These are phyloP conservation scores for Scedosporium dehoogii DNA, from an alignment of 2,329 filamentous ascomycete genomes.

Conservation along the genomic window DNA sequence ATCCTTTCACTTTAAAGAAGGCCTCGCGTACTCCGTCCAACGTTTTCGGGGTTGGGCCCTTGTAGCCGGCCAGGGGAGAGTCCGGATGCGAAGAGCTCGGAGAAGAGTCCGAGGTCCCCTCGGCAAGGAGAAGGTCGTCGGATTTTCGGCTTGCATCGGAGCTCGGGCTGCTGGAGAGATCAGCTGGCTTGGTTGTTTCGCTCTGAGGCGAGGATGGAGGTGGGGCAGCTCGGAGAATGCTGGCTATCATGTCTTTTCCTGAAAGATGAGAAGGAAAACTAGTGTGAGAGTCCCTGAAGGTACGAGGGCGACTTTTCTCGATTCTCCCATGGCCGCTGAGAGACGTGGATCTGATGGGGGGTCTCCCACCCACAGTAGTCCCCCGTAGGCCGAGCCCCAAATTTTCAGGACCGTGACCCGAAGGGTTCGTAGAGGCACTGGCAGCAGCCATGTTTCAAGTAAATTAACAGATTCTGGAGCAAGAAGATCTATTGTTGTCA, in stretches of 20 bases:
- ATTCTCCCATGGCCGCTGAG: not conserved
- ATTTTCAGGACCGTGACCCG: too few species aligned
- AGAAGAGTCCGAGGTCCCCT: not conserved
- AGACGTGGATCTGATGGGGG: not conserved
- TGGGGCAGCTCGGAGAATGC: not conserved
- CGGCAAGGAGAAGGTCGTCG: not conserved
- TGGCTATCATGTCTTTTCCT: not conserved
- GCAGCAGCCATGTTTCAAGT: too few species aligned
- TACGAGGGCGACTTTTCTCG: not conserved
- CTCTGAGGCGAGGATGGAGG: not conserved
- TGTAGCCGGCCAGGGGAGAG: not conserved
- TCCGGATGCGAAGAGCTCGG: not conserved
- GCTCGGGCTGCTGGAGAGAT: not conserved
- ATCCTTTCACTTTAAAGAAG: not conserved
- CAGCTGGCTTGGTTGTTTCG: not conserved
- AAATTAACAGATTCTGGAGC: too few species aligned
- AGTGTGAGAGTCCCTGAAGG: not conserved
- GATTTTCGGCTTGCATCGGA: not conserved
- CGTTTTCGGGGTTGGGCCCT: constrained; percentile 1
- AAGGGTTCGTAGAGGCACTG: too few species aligned
- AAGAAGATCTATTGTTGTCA: too few species aligned
- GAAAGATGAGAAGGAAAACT: not conserved
- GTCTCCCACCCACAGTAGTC: not conserved
- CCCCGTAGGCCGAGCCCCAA: too few species aligned
- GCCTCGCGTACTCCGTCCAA: constrained; percentile 3